Conservation (phyloP, 2,329 filamentous ascomycete genomes). For the Penicillium sp. region DNA sequence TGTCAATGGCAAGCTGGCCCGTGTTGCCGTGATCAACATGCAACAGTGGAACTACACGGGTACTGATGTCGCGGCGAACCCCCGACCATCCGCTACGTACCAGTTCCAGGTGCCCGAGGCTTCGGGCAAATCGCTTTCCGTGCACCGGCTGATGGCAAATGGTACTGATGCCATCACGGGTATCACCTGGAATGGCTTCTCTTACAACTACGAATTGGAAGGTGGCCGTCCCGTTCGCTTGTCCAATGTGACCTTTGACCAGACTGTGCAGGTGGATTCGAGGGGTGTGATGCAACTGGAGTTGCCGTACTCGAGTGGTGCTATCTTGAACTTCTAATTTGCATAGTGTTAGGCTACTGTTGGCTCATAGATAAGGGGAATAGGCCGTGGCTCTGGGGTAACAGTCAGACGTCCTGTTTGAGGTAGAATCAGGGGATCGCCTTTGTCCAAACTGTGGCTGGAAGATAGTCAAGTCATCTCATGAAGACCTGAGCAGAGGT, state of each 20-base stretch:
- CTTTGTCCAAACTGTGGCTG: not conserved
- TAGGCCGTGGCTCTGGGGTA: too few species aligned
- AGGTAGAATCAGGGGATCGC: not conserved
- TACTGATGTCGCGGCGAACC: conserved; percentile 39
- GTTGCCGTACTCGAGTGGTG: conserved; percentile 31
- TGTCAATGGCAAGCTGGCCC: conserved; percentile 45
- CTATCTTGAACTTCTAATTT: conserved; percentile 18
- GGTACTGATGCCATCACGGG: conserved; percentile 66
- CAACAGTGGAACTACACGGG: conserved; percentile 61
- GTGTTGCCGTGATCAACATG: conserved; percentile 61
- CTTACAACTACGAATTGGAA: conserved; percentile 63
- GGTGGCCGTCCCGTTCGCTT: conserved; percentile 56
- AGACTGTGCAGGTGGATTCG: conserved; percentile 40
- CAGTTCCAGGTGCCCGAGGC: conserved; percentile 27
- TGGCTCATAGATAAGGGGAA: not conserved
- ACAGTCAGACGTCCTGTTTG: too few species aligned
- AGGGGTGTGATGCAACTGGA: conserved; percentile 38
- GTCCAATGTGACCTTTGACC: conserved; percentile 57
- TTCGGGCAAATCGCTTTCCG: conserved; percentile 29
- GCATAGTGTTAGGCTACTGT: not conserved
- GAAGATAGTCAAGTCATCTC: not conserved
- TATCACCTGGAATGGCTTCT: conserved; percentile 63
- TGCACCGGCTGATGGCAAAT: conserved; percentile 60
- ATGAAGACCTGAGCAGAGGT: too few species aligned
- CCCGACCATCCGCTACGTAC: conserved; percentile 27